A percentile compares a stretch with the other conserved stretches of the same genome.
Evolutionary conservation across 164 flowering plant species (phyloP).

Genomic region (Cinnamomum chago): DNA sequence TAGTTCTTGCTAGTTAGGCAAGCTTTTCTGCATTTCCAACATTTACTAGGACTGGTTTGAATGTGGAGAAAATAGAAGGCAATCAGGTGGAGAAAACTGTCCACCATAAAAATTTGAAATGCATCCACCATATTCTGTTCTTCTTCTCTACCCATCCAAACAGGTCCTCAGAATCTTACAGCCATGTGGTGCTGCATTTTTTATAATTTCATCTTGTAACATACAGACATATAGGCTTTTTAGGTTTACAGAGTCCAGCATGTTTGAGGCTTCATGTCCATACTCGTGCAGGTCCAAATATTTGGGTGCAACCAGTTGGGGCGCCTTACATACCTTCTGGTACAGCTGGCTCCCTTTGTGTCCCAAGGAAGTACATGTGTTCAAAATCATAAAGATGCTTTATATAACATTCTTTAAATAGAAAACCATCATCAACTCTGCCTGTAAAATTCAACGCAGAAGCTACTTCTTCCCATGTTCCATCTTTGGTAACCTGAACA

Average conservation of each 20-base stretch:
- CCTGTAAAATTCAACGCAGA: constrained; percentile 19
- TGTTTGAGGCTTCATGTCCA: neutral
- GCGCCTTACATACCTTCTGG: constrained; percentile 6
- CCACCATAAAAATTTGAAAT: too few relatives aligned
- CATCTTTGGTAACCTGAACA: constrained; percentile 30
- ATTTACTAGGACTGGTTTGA: too few relatives aligned
- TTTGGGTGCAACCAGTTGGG: neutral
- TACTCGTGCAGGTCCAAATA: neutral
- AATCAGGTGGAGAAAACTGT: too few relatives aligned
- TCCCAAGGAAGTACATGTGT: constrained; percentile 16
- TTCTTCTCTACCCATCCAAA: too few relatives aligned
- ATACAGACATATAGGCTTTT: neutral
- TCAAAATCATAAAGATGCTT: constrained; percentile 25
- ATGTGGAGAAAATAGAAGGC: too few relatives aligned
- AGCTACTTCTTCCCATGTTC: constrained; percentile 39
- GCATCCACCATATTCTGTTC: too few relatives aligned
- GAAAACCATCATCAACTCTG: constrained; percentile 6
- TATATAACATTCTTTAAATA: constrained; percentile 29
- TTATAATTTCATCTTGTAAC: too few relatives aligned
- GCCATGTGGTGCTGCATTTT: too few relatives aligned
- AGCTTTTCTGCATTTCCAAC: too few relatives aligned
- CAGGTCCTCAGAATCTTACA: too few relatives aligned
- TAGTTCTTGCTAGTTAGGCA: neutral
- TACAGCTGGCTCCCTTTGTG: constrained; percentile 1
- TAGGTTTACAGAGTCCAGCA: neutral